phyloP scores from a whole-genome alignment of 768 basidiomycete species.

The Termitomyces sp. region DNA sequence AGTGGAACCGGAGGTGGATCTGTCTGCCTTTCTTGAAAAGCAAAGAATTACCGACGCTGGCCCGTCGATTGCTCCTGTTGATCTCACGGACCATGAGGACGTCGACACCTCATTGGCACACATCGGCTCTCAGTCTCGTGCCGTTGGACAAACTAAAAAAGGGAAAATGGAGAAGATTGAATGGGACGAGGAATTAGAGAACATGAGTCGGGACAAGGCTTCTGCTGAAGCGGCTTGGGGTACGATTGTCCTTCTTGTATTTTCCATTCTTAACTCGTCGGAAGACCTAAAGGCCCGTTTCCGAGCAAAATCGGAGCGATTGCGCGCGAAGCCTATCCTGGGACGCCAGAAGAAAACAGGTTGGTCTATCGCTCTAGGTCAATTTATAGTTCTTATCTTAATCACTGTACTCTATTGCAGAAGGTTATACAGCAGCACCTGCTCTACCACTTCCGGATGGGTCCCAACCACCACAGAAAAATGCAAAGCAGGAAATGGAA shows the following conservation, averaged over 20 bases:
- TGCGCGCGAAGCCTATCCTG: conserved; percentile 29
- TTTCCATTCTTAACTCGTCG: neutral
- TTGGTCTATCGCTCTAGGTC: conserved; percentile 7
- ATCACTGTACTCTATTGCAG: neutral
- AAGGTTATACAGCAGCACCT: conserved; percentile 15
- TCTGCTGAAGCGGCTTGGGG: conserved; percentile 75
- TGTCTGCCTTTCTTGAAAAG: conserved; percentile 59
- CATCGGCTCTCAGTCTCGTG: conserved; percentile 30
- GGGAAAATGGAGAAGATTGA: conserved; percentile 59
- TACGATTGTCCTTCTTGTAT: conserved; percentile 20
- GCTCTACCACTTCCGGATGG: conserved; percentile 21
- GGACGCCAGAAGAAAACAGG: conserved; percentile 34
- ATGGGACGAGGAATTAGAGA: conserved; percentile 66
- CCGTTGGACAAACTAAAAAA: conserved; percentile 37
- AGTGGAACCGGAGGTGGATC: conserved; percentile 67
- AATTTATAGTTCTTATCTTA: neutral
- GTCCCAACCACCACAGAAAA: conserved; percentile 24
- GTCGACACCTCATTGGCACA: conserved; percentile 56
- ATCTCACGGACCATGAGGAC: conserved; percentile 43
- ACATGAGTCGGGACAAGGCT: conserved; percentile 63
- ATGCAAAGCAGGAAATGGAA: conserved; percentile 57
- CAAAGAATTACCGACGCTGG: conserved; percentile 46
- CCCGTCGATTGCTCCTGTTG: conserved; percentile 14
- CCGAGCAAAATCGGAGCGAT: conserved; percentile 45
- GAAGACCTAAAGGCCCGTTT: conserved; percentile 58